Conservation (phyloP, 352 stramenopile species). For the Phytophthora agathidicida region DNA sequence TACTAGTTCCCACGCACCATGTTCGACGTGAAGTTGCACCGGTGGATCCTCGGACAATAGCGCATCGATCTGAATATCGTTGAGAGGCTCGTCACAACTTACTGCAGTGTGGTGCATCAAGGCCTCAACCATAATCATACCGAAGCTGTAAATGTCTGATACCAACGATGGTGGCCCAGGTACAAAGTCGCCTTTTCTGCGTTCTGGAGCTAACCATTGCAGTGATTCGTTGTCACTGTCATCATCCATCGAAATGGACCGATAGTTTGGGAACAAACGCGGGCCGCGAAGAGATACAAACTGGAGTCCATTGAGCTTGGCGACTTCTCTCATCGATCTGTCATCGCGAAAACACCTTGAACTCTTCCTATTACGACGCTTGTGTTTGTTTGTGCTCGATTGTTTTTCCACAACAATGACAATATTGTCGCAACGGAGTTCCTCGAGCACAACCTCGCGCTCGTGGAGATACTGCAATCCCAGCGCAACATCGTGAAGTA, state of each 20-base stretch:
- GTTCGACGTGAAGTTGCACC: not conserved
- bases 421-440: conserved; percentile 26
- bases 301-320: conserved; percentile 27
- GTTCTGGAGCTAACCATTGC: conserved; percentile 19
- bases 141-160: conserved; percentile 38
- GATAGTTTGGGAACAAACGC: not conserved
- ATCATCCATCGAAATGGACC: not conserved
- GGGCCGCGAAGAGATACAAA: conserved; percentile 12
- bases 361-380: not conserved
- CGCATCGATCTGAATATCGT: not conserved
- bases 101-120: not conserved
- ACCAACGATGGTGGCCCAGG: conserved; percentile 24
- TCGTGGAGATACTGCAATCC: conserved; percentile 43
- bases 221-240: not conserved
- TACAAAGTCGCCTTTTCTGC: not conserved
- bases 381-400: not conserved
- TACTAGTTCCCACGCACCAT: conserved; percentile 19
- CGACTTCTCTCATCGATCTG: conserved; percentile 14
- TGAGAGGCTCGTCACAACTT: not conserved
- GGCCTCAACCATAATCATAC: conserved; percentile 26
- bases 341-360: not conserved
- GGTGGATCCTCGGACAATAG: not conserved
- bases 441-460: conserved; percentile 34
- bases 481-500: conserved; percentile 29
- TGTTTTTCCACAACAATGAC: conserved; percentile 28